Evolutionary conservation across 2,329 filamentous ascomycete genomes (phyloP).

Genomic region (Sordariomycetes sp.): DNA sequence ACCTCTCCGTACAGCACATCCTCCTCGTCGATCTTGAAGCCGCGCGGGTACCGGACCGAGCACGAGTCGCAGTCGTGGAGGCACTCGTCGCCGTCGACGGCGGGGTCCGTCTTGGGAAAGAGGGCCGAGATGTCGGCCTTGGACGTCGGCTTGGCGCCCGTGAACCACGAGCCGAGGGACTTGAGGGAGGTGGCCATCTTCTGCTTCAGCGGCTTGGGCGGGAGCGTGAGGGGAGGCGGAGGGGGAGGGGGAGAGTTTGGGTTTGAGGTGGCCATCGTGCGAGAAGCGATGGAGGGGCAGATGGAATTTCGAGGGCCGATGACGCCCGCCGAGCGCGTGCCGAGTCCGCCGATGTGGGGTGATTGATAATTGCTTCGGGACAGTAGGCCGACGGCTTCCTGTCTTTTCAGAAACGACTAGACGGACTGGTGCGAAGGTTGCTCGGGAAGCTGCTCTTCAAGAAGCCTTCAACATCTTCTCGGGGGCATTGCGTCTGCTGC

Average conservation of each 20-base stretch:
- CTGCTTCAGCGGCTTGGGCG: conserved; percentile 22
- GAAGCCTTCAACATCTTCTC: too few relatives aligned
- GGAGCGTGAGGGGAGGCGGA: conserved; percentile 7
- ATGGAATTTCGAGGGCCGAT: too few relatives aligned
- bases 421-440: too few relatives aligned
- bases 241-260: background rate
- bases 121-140: conserved; percentile 25
- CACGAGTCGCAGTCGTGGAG: conserved; percentile 79
- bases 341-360: too few relatives aligned
- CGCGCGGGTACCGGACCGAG: conserved; percentile 64
- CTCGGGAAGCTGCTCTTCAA: too few relatives aligned
- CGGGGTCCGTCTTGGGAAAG: conserved; percentile 67
- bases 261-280: too few relatives aligned
- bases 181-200: conserved; percentile 30
- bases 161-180: conserved; percentile 24
- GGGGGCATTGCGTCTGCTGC: too few relatives aligned
- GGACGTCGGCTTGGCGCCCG: conserved; percentile 9
- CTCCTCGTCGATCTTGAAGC: conserved; percentile 63
- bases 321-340: too few relatives aligned
- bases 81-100: conserved; percentile 80
- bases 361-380: too few relatives aligned
- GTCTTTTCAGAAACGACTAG: too few relatives aligned
- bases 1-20: conserved; percentile 79
- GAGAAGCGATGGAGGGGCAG: too few relatives aligned
- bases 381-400: too few relatives aligned